phyloP scores from a whole-genome alignment of 2,329 filamentous ascomycete species.

The Botrytis fragariae region DNA sequence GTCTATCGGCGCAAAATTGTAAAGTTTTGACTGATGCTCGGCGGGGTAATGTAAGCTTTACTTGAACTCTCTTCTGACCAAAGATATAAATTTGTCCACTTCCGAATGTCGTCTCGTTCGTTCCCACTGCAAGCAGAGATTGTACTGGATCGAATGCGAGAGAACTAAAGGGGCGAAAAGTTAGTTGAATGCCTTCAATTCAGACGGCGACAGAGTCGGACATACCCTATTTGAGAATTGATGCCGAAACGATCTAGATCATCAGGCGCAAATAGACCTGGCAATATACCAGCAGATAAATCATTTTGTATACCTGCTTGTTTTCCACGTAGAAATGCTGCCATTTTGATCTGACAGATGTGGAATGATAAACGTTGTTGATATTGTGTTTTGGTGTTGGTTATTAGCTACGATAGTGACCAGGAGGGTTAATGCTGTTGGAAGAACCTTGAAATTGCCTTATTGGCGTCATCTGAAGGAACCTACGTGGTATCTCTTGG shows the following conservation, averaged over 20 bases:
- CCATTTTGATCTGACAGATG: slow-evolving; percentile 53
- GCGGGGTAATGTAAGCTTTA: slow-evolving; percentile 67
- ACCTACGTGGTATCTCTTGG: slow-evolving; percentile 11
- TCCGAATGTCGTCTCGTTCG: slow-evolving; percentile 81
- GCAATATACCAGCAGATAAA: slow-evolving; percentile 75
- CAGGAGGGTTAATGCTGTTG: background rate
- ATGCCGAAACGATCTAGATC: slow-evolving; percentile 82
- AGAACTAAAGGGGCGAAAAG: slow-evolving; percentile 51
- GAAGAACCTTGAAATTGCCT: background rate
- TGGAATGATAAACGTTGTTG: background rate
- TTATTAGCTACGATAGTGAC: background rate
- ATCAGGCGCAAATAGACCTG: slow-evolving; percentile 78
- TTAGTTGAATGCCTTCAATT: slow-evolving; percentile 18
- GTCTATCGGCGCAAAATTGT: slow-evolving; percentile 81
- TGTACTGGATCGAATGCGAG: slow-evolving; percentile 92
- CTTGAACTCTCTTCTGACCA: slow-evolving; percentile 77
- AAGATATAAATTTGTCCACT: slow-evolving; percentile 86
- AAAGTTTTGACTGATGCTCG: slow-evolving; percentile 72
- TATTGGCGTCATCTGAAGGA: slow-evolving; percentile 15
- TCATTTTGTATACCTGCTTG: slow-evolving; percentile 92
- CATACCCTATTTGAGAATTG: slow-evolving; percentile 68
- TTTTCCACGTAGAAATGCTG: slow-evolving; percentile 84
- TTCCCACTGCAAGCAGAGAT: slow-evolving; percentile 88
- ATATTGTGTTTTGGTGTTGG: slow-evolving; percentile 11
- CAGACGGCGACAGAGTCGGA: slow-evolving; percentile 10